Evolutionary conservation across 2,329 filamentous ascomycete genomes (phyloP).

Genomic region (Colletotrichum sp.): DNA sequence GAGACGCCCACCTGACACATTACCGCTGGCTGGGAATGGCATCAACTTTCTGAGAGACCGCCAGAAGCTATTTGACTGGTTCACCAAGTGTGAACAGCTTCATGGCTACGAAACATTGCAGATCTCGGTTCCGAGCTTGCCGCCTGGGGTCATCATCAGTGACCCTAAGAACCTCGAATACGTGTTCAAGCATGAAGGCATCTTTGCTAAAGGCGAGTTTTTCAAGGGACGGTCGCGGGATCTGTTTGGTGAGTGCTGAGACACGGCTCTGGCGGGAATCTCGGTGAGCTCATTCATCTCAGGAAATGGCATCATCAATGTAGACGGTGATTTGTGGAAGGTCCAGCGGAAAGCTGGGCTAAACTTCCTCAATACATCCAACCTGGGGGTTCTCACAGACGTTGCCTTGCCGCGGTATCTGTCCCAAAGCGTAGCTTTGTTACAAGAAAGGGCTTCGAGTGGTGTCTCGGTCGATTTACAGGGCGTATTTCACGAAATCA

Average conservation of each 20-base stretch:
- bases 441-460: slow-evolving; percentile 36
- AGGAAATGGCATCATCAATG: slow-evolving; percentile 71
- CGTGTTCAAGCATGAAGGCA: slow-evolving; percentile 63
- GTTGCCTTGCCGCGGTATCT: slow-evolving; percentile 61
- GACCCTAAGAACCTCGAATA: slow-evolving; percentile 67
- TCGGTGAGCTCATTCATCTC: background rate
- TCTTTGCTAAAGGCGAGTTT: slow-evolving; percentile 67
- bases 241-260: slow-evolving; percentile 52
- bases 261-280: slow-evolving; percentile 28
- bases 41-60: slow-evolving; percentile 64
- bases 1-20: slow-evolving; percentile 53
- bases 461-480: slow-evolving; percentile 56
- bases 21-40: slow-evolving; percentile 65
- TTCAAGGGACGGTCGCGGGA: slow-evolving; percentile 66
- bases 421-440: slow-evolving; percentile 39
- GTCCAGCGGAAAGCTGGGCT: slow-evolving; percentile 66
- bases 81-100: slow-evolving; percentile 59
- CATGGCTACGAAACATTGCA: slow-evolving; percentile 67
- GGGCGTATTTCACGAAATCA: slow-evolving; percentile 66
- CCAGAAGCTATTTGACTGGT: slow-evolving; percentile 67
- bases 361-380: slow-evolving; percentile 62
- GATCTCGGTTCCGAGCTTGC: slow-evolving; percentile 66
- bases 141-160: slow-evolving; percentile 67
- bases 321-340: slow-evolving; percentile 67
- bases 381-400: slow-evolving; percentile 62